phyloP scores from a whole-genome alignment of 129 eudicot species.

The Chrysanthemum lavandulifolium region DNA sequence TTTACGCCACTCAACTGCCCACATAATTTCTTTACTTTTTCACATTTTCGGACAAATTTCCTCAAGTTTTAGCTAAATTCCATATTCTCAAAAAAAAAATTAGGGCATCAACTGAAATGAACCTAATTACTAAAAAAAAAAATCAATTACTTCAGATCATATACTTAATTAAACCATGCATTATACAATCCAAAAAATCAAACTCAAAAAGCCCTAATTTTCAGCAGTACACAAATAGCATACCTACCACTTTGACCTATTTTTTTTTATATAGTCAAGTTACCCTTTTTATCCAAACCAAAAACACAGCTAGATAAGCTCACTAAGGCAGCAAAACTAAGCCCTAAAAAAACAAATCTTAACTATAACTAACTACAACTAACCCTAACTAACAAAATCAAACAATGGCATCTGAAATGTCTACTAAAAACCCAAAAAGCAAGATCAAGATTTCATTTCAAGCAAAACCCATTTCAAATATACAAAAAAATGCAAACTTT shows the following conservation, averaged over 20 bases:
- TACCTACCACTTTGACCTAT: constrained; percentile 20
- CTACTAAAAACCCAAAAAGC: constrained; percentile 25
- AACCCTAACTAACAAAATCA: constrained; percentile 11
- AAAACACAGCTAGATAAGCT: constrained; percentile 2
- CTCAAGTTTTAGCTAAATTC: background rate
- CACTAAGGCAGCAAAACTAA: constrained; percentile 15
- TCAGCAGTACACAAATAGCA: constrained; percentile 26
- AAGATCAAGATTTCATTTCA: constrained; percentile 10
- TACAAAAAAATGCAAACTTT: constrained; percentile 5
- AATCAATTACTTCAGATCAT: constrained; percentile 11
- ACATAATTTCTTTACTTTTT: background rate
- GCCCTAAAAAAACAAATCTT: constrained; percentile 15
- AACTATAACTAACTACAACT: background rate
- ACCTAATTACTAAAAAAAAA: background rate
- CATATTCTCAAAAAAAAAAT: background rate
- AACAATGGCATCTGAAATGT: constrained; percentile 19
- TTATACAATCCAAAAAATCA: constrained; percentile 6
- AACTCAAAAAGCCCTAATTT: constrained; percentile 11
- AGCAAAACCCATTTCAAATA: constrained; percentile 27
- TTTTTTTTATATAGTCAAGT: constrained; percentile 14
- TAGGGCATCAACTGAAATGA: constrained; percentile 6
- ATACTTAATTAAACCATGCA: background rate
- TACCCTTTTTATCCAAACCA: constrained; percentile 31
- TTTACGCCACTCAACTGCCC: background rate
- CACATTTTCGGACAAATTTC: background rate